Conservation (phyloP, 2,329 filamentous ascomycete genomes). For the Zopfia rhizophila region DNA sequence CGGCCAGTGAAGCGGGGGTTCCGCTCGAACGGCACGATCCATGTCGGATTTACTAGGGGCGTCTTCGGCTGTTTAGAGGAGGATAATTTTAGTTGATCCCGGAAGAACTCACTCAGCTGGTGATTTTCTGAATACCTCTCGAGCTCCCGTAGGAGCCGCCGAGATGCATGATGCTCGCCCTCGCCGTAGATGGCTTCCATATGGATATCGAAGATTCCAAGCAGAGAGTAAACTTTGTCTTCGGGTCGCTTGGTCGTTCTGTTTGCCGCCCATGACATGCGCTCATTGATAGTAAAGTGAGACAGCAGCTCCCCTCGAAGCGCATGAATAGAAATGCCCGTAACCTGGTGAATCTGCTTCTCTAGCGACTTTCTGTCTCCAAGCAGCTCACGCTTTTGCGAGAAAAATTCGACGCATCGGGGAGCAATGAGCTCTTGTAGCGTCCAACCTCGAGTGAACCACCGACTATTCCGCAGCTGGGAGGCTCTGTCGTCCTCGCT, state of each 20-base stretch:
- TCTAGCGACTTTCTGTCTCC: slow-evolving; percentile 8
- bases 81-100: slow-evolving; percentile 13
- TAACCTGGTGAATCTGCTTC: slow-evolving; percentile 8
- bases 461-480: slow-evolving; percentile 11
- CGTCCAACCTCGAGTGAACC: too few relatives aligned
- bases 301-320: slow-evolving; percentile 9
- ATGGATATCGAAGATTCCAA: slow-evolving; percentile 1
- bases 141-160: slow-evolving; percentile 25
- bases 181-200: slow-evolving; percentile 2
- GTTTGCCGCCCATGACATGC: slow-evolving; percentile 15
- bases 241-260: slow-evolving; percentile 9
- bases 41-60: slow-evolving; percentile 9
- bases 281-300: slow-evolving; percentile 11
- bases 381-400: slow-evolving; percentile 4
- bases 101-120: slow-evolving; percentile 14
- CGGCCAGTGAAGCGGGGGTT: too few relatives aligned
- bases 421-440: too few relatives aligned
- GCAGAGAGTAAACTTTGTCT: slow-evolving; percentile 15
- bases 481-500: slow-evolving; percentile 13
- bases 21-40: too few relatives aligned
- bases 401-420: slow-evolving; percentile 13
- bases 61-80: slow-evolving; percentile 14
- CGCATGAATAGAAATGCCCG: slow-evolving; percentile 8
- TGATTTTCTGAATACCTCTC: slow-evolving; percentile 15
- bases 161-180: slow-evolving; percentile 25